Conservation (phyloP, 75 land plant genomes). For the Larix kaempferi region DNA sequence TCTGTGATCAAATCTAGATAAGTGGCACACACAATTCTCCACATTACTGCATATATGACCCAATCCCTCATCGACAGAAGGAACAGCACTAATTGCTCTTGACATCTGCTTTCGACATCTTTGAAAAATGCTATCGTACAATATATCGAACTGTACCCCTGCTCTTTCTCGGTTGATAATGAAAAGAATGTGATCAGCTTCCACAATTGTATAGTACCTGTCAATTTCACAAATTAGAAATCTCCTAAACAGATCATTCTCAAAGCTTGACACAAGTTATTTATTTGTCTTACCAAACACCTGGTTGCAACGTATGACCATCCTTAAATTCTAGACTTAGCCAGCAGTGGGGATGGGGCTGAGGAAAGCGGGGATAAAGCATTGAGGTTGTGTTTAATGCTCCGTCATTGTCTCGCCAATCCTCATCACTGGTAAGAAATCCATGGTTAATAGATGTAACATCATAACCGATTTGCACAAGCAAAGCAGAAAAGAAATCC, state of each 20-base stretch:
- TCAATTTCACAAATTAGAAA: conserved; percentile 15
- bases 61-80: neutral
- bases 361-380: conserved; percentile 88
- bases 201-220: conserved; percentile 93
- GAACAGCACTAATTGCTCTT: conserved; percentile 21
- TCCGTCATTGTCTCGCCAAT: conserved; percentile 99
- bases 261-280: conserved; percentile 8
- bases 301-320: conserved; percentile 74
- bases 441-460: neutral
- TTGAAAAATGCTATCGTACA: conserved; percentile 84
- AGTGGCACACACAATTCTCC: conserved; percentile 8
- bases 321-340: conserved; percentile 50
- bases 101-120: conserved; percentile 81
- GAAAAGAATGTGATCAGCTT: conserved; percentile 89
- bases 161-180: conserved; percentile 85
- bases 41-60: neutral
- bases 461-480: neutral
- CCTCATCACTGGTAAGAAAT: conserved; percentile 74
- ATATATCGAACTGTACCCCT: conserved; percentile 91
- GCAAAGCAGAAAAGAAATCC: neutral
- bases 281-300: conserved; percentile 72
- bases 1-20: conserved; percentile 5
- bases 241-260: neutral
- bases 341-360: conserved; percentile 58
- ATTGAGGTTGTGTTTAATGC: conserved; percentile 93